Conservation (phyloP, 2,329 filamentous ascomycete species). For the Fusarium anthophilum region DNA sequence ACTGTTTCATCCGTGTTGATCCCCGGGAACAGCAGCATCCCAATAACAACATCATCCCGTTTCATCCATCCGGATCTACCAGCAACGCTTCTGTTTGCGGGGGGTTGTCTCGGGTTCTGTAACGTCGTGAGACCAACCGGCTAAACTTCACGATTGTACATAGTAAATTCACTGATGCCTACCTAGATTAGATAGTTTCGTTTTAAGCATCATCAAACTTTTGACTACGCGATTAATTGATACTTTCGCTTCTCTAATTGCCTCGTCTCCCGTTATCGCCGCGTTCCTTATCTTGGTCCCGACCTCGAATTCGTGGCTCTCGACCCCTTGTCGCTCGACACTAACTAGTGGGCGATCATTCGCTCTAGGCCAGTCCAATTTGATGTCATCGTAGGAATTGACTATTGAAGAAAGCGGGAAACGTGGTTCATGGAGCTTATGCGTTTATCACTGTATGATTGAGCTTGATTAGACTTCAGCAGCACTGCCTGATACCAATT, state of each 20-base stretch:
- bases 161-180: background rate
- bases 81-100: constrained; percentile 24
- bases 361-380: constrained; percentile 18
- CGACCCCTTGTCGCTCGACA: constrained; percentile 26
- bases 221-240: constrained; percentile 2
- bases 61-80: constrained; percentile 20
- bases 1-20: constrained; percentile 32
- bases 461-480: background rate
- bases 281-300: constrained; percentile 33
- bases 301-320: constrained; percentile 31
- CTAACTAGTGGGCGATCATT: constrained; percentile 40
- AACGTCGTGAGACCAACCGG: background rate
- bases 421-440: constrained; percentile 7
- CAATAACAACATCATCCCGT: constrained; percentile 3
- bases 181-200: background rate
- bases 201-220: constrained; percentile 1
- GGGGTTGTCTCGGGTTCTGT: constrained; percentile 22
- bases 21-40: constrained; percentile 14
- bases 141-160: background rate
- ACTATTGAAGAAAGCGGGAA: constrained; percentile 4
- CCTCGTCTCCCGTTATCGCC: background rate
- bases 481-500: background rate
- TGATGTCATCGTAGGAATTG: background rate
- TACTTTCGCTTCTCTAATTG: constrained; percentile 17
- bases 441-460: background rate